These are phyloP conservation scores for Lolium rigidum DNA, from an alignment of 176 grass and related monocot genomes.

Conservation along the genomic window DNA sequence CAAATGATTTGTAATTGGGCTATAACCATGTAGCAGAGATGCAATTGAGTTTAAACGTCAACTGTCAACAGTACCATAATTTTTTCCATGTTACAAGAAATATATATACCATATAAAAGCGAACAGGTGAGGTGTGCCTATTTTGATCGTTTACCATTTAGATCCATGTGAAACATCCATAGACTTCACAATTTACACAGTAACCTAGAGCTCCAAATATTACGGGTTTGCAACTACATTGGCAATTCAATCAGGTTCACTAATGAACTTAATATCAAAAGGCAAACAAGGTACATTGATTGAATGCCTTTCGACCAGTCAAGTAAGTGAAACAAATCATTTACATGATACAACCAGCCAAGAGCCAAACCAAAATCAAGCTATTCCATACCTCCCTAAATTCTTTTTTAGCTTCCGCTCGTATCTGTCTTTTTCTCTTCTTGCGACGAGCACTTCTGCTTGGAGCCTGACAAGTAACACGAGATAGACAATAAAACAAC, in stretches of 20 bases:
- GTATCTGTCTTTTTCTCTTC: neutral
- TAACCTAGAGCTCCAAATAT: slow-evolving; percentile 3
- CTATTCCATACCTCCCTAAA: neutral
- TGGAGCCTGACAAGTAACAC: neutral
- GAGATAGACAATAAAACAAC: neutral
- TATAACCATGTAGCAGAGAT: neutral
- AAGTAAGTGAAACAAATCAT: slow-evolving; percentile 17
- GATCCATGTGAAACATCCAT: neutral
- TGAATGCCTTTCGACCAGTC: neutral
- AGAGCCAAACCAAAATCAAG: neutral
- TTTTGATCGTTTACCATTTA: too few species aligned
- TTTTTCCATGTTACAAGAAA: too few species aligned
- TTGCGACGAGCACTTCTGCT: slow-evolving; percentile 20
- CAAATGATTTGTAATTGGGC: neutral
- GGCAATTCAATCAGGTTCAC: slow-evolving; percentile 2
- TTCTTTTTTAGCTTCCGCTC: neutral
- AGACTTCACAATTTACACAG: neutral
- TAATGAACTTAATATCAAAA: neutral
- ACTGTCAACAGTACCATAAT: neutral
- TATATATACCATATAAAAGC: too few species aligned
- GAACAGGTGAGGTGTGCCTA: too few species aligned
- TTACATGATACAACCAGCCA: neutral
- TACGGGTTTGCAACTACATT: neutral
- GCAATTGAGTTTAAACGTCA: neutral
- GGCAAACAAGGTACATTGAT: neutral